Evolutionary conservation across 164 flowering plant genomes (phyloP).

Genomic region (Hamamelis virginiana): DNA sequence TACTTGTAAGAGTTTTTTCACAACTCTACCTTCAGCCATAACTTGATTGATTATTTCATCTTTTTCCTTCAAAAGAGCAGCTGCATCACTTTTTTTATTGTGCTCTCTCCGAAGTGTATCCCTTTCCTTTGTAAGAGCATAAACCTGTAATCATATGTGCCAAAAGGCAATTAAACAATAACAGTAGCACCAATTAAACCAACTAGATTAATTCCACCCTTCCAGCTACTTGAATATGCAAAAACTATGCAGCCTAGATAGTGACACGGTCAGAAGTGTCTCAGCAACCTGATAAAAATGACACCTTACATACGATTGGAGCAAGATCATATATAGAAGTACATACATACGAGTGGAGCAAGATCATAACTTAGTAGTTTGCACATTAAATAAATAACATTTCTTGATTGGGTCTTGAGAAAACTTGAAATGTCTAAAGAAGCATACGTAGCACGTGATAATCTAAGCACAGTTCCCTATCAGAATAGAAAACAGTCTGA

Average conservation of each 20-base stretch:
- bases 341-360: not conserved
- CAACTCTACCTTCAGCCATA: conserved; percentile 93
- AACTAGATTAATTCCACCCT: not conserved
- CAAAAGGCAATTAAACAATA: not conserved
- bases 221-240: not conserved
- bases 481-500: not conserved
- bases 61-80: conserved; percentile 96
- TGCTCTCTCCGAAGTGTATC: conserved; percentile 97
- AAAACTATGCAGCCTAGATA: conserved; percentile 1
- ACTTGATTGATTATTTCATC: conserved; percentile 98
- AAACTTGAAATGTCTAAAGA: not conserved
- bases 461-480: not conserved
- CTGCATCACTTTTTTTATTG: conserved; percentile 87
- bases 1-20: not conserved
- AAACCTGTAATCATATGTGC: conserved; percentile 54
- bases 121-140: conserved; percentile 95
- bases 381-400: too few relatives aligned
- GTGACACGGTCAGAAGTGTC: not conserved
- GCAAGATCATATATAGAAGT: not conserved
- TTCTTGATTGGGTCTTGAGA: too few relatives aligned
- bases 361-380: too few relatives aligned
- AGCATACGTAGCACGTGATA: not conserved
- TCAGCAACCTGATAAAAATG: not conserved
- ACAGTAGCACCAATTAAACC: not conserved
- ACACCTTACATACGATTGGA: not conserved